These are phyloP conservation scores for Citrus trifoliata DNA, from an alignment of 345 rosid species.

Conservation along the genomic window DNA sequence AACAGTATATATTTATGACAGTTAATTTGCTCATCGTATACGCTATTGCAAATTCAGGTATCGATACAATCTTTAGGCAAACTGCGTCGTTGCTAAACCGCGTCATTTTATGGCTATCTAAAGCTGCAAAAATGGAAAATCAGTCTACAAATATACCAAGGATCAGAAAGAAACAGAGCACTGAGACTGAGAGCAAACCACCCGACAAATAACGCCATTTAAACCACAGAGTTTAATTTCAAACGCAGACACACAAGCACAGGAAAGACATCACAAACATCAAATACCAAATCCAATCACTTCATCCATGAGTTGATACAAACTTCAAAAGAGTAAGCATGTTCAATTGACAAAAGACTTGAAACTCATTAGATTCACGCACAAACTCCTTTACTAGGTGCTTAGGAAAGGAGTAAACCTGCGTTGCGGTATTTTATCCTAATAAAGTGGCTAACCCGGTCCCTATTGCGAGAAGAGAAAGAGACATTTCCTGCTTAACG, in stretches of 20 bases:
- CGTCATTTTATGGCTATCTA: too few relatives aligned
- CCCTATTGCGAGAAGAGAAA: background rate
- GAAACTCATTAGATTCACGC: constrained; percentile 63
- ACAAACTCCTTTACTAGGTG: constrained; percentile 46
- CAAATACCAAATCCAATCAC: background rate
- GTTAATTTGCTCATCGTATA: too few relatives aligned
- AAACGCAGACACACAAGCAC: background rate
- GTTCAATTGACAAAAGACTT: background rate
- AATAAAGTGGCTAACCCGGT: background rate
- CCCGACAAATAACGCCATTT: background rate
- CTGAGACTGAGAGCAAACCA: background rate
- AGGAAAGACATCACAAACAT: background rate
- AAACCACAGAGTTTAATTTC: background rate
- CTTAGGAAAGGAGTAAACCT: constrained; percentile 35
- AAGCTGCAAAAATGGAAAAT: too few relatives aligned
- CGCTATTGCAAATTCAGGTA: too few relatives aligned
- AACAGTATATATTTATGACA: too few relatives aligned
- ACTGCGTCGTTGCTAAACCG: too few relatives aligned
- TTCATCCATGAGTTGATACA: background rate
- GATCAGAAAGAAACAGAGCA: background rate
- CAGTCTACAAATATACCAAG: background rate
- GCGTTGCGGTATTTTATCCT: constrained; percentile 32
- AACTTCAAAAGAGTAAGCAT: background rate
- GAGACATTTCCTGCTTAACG: background rate
- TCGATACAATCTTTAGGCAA: too few relatives aligned